Base-by-base conservation (phyloP, 805 yeast genomes). In the Lipomyces spencermartinsiae region DNA sequence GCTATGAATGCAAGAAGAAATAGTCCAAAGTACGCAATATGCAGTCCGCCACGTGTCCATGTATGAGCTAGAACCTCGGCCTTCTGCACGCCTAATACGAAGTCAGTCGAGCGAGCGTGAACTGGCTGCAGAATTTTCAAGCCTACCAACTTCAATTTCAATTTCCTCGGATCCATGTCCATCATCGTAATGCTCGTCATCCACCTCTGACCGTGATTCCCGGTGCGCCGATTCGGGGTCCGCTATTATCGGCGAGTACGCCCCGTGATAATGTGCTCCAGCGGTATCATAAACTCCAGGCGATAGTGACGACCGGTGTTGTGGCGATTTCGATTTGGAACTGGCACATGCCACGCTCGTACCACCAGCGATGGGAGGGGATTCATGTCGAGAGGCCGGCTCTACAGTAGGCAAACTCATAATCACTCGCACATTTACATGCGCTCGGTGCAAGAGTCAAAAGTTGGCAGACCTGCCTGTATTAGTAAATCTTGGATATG, bases 1-100 rank as follows among this genome's bases (percentile, higher is more conserved):
- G 66, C 60, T 25, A 72, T 64, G 61, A 73, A 71, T 22, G 75
- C 73, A 35, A 73, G 63, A 22, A 68, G 59, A 55, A 73, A 63
- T 16, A 73, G 71, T 19, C 75, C 74, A 46, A 62, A 35, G 57
- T 70, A 70, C 1, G 73, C 73, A 25, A 59, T 57, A 56, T 69
- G 65, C 14, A 70, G 53, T 9, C 67, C 58, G n/a, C 56, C 22
- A 12, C 67, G 65, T 4, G 73, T 64, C 73, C 73, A 70, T n/a
- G 72, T 65, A 16, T 67, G 73, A 1, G 73, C 53, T 33, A 70
- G 57, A 14, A 66, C 54, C 58, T 62, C 68, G 10, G 67, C 66
- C 37, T 65, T 65, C n/a, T 60, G 69, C 7, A 70, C 72, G 31
- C 72, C 72, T 61, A 37, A n/a, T 19, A 34, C 22, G 49, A 2